A percentile compares a stretch with the other conserved stretches of the same genome.
Conservation (phyloP, 2,329 filamentous ascomycete genomes). For the Neonectria faginata region DNA sequence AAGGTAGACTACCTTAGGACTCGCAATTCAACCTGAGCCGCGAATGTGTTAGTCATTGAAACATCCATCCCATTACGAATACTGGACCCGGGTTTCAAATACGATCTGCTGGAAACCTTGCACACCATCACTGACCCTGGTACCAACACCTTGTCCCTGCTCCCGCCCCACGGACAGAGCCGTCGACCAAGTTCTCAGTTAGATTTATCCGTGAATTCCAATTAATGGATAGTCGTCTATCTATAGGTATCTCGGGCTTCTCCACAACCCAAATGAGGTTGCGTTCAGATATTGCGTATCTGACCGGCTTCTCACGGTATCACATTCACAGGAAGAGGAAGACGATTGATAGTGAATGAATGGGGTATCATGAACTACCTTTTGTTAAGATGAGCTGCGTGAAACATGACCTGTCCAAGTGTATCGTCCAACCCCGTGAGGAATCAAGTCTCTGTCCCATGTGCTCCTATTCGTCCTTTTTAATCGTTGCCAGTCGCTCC, state of each 20-base stretch:
- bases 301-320: neutral
- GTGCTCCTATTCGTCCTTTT: slow-evolving; percentile 8
- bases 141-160: neutral
- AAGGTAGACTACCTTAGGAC: neutral
- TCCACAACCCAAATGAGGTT: neutral
- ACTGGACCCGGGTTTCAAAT: neutral
- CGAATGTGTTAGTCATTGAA: neutral
- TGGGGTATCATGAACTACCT: slow-evolving; percentile 46
- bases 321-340: neutral
- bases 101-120: neutral
- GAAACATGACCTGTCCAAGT: slow-evolving; percentile 41
- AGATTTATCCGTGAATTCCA: neutral
- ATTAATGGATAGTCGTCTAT: neutral
- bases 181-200: too few relatives aligned
- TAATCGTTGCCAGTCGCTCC: neutral
- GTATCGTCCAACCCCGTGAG: slow-evolving; percentile 28
- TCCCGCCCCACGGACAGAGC: neutral
- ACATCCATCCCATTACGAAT: neutral
- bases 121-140: neutral
- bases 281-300: too few relatives aligned
- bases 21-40: neutral
- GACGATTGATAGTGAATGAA: slow-evolving; percentile 30
- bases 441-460: slow-evolving; percentile 21
- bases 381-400: slow-evolving; percentile 42
- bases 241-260: neutral